A percentile compares a stretch with the other conserved stretches of the same genome.
Evolutionary conservation across 805 yeast genomes (phyloP).

Genomic region (Saccharomycopsis lassenensis): DNA sequence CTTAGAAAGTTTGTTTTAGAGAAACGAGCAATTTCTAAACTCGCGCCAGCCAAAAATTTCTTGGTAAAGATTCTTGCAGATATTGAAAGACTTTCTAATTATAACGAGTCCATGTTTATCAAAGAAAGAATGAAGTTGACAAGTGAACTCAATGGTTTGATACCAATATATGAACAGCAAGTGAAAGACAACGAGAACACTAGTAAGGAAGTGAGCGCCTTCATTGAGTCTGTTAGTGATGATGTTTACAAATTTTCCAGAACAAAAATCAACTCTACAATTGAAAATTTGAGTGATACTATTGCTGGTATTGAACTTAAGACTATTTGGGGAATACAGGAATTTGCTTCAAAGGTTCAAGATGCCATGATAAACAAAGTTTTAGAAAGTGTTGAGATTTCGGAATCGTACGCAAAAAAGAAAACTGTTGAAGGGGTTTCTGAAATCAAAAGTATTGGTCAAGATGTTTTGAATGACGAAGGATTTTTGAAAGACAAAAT

Average conservation of each 20-base stretch:
- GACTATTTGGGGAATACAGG: slow-evolving; percentile 55
- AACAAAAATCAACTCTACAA: slow-evolving; percentile 37
- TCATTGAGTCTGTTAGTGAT: slow-evolving; percentile 51
- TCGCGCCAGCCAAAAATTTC: slow-evolving; percentile 89
- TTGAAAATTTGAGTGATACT: slow-evolving; percentile 30
- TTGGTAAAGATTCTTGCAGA: slow-evolving; percentile 61
- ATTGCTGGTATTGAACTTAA: slow-evolving; percentile 42
- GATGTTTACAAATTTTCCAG: slow-evolving; percentile 53
- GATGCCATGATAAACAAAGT: slow-evolving; percentile 54
- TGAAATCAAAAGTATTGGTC: slow-evolving; percentile 52
- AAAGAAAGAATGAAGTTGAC: slow-evolving; percentile 37
- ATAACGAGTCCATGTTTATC: slow-evolving; percentile 48
- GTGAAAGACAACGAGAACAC: slow-evolving; percentile 41
- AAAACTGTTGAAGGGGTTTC: slow-evolving; percentile 52
- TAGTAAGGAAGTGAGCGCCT: slow-evolving; percentile 45
- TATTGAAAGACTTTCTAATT: slow-evolving; percentile 42
- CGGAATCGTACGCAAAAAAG: slow-evolving; percentile 61
- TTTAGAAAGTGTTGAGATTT: slow-evolving; percentile 45
- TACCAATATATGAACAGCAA: slow-evolving; percentile 52
- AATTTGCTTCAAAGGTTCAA: slow-evolving; percentile 63
- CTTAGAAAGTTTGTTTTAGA: slow-evolving; percentile 79
- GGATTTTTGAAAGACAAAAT: slow-evolving; percentile 41
- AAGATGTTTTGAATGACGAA: slow-evolving; percentile 50
- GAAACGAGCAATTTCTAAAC: slow-evolving; percentile 78
- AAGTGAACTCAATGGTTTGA: slow-evolving; percentile 42